Evolutionary conservation across 352 stramenopile genomes (phyloP).

Genomic region (Globisporangium apiculatum): DNA sequence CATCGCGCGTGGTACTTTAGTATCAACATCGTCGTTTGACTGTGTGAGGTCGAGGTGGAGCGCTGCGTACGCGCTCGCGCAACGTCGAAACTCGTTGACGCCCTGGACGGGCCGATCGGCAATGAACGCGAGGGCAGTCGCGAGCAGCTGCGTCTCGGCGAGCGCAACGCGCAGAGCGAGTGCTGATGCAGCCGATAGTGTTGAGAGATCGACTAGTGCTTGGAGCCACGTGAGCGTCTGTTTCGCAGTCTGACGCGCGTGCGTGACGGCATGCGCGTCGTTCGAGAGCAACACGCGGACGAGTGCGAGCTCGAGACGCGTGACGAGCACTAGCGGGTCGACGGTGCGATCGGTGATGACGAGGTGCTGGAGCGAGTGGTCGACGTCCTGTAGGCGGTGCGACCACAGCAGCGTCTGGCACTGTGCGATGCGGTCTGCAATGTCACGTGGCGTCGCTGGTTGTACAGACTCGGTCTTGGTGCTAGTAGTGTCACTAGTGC

Average conservation of each 20-base stretch:
- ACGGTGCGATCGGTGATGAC: conserved; percentile 8
- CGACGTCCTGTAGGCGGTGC: conserved; percentile 18
- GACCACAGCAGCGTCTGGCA: conserved; percentile 22
- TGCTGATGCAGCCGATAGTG: conserved; percentile 21
- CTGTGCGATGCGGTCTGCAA: conserved; percentile 15
- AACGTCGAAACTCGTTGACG: conserved; percentile 20
- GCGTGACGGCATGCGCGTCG: conserved; percentile 19
- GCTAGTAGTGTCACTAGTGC: too few species aligned
- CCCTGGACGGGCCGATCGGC: conserved; percentile 21
- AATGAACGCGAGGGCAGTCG: conserved; percentile 19
- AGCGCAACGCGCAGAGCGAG: conserved; percentile 17
- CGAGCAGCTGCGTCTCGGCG: conserved; percentile 26
- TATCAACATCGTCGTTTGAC: background rate
- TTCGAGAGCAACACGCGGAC: conserved; percentile 33
- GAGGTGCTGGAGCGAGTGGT: conserved; percentile 5
- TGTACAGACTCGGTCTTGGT: background rate
- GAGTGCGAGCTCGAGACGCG: conserved; percentile 22
- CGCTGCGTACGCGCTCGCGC: conserved; percentile 17
- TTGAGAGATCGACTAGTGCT: conserved; percentile 18
- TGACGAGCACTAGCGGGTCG: conserved; percentile 20
- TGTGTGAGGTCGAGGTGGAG: conserved; percentile 14
- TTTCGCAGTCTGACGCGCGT: conserved; percentile 14
- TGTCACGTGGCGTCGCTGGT: background rate
- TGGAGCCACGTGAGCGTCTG: conserved; percentile 25
- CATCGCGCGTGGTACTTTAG: conserved; percentile 10